Base-by-base conservation (phyloP, 805 yeast genomes). In the Candida schatavii region DNA sequence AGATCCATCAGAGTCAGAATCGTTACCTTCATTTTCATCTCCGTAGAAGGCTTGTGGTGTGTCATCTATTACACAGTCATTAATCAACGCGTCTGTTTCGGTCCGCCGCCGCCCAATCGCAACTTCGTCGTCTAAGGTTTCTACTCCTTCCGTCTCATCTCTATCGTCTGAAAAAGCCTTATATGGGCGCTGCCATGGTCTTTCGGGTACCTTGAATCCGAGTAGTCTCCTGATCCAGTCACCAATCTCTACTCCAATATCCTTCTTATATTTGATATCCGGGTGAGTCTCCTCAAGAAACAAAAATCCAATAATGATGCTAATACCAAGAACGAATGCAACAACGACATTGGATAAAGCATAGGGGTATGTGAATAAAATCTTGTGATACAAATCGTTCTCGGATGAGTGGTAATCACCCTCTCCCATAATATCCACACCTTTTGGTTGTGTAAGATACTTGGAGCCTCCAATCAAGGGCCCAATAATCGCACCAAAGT, bases 401-500 rank as follows among this genome's bases (percentile, higher is more conserved):
- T 10, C 28, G 14, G 33, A 7, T 23, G 27, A 7, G 2, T 19
- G 9, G 11, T 28, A 42, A 18, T 31, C 26, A 6, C 36, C 28
- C 9, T 45, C 33, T 37, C 11, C 27, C 11, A 11, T 23, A 7
- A 7, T 11, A 59, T 61, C 22, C 22, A 38, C 14, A 42, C 42
- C 14, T 31, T 20, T 57, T 5, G 81, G 79, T 27, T 68, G 61
- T 11, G 82, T 78, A 35, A 80, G 61, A 41, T 61, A 68, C 23
- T 77, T 77, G 23, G 81, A 55, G 3, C 70, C 70, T 1, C 73
- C 84, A 25, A 81, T 66, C 54, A 78, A 59, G 1, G 86, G 85
- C 1, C 88, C 88, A 11, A 81, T 52, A 13, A 80, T 70, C 19
- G 76, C 61, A 3, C 87, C 88, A 15, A 79, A 48, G 52, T 80